Conservation (phyloP, 345 rosid species). For the Populus pruinosa region DNA sequence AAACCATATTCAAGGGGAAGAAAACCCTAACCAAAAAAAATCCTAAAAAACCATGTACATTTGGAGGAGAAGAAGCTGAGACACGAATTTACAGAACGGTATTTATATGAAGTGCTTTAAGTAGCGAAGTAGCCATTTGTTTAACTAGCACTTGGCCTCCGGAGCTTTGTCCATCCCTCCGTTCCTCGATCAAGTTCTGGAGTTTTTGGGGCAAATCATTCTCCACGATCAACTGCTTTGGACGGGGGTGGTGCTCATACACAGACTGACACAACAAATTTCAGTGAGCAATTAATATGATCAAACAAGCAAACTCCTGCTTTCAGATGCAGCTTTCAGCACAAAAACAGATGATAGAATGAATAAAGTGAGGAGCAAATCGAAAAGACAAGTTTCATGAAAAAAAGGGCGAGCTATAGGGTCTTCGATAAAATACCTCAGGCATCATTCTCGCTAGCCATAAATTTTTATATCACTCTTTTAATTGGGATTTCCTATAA, state of each 20-base stretch:
- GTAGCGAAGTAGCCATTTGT: slow-evolving; percentile 97
- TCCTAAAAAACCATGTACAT: slow-evolving; percentile 25
- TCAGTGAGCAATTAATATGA: not conserved
- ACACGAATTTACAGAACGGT: slow-evolving; percentile 61
- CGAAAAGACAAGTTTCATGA: not conserved
- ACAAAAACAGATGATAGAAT: not conserved
- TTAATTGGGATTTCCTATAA: too few relatives aligned
- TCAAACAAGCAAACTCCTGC: not conserved
- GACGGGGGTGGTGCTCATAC: slow-evolving; percentile 97
- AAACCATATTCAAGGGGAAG: not conserved
- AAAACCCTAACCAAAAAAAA: not conserved
- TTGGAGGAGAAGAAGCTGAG: slow-evolving; percentile 1
- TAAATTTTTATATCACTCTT: too few relatives aligned
- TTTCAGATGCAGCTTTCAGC: not conserved
- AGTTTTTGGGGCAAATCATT: slow-evolving; percentile 84
- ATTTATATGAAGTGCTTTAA: slow-evolving; percentile 91
- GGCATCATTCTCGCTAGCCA: too few relatives aligned
- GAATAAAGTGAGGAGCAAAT: not conserved
- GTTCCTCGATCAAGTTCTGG: slow-evolving; percentile 83
- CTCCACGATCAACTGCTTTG: slow-evolving; percentile 95
- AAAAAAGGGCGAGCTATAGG: not conserved
- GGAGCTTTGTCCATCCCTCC: slow-evolving; percentile 91
- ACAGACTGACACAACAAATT: slow-evolving; percentile 56
- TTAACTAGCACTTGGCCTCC: slow-evolving; percentile 97
- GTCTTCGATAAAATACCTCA: not conserved